Base-by-base conservation (phyloP, 164 flowering plant species). In the Dillenia turbinata region DNA sequence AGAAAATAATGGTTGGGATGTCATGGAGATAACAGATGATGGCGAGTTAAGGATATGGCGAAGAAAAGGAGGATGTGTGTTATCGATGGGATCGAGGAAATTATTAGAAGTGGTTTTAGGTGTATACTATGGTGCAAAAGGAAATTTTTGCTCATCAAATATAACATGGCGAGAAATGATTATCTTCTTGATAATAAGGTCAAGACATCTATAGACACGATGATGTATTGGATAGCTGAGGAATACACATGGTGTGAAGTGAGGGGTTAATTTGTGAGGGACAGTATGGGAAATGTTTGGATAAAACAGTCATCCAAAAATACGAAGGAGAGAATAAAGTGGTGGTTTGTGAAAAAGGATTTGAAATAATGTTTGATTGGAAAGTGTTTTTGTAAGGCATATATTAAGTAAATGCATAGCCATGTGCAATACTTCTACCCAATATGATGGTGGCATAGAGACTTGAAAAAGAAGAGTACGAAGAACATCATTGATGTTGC, bases 81-180 rank as follows among this genome's bases (percentile, higher is more conserved):
- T 55, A 33, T n/a, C 12, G 11, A 17, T 3, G 44, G n/a, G 8
- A 65, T 9, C 19, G 3, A 2, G n/a, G 43, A 7, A 22, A 10
- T 12, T 17, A 2, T 14, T 14, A 3, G 16, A 13, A 1, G 2
- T 19, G 17, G 10, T 9, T 2, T 2, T 12, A 16, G n/a, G 17
- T 3, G 9, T 40, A 26, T 61, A 4, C 11, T 61, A 11, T 54
- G 53, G 17, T n/a, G 9, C 15, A 10, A 9, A 54, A 53, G 47
- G 44, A 44, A n/a, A 22, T 51, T 8, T 17, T n/a, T 10, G 9
- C 19, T 63, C 67, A 50, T 60, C 52, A 57, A 71, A 65, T 0
- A 52, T 61, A 43, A 62, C 66, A n/a, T 65, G 59, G 10, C 44
- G 47, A 19, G 69, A 71, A 17, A 66, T 51, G 24, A 50, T 47